Percentiles rank a stretch among this genome's conserved stretches.
phyloP scores from a whole-genome alignment of 192 early-diverging fungal species.

The Umbelopsis sp. region DNA sequence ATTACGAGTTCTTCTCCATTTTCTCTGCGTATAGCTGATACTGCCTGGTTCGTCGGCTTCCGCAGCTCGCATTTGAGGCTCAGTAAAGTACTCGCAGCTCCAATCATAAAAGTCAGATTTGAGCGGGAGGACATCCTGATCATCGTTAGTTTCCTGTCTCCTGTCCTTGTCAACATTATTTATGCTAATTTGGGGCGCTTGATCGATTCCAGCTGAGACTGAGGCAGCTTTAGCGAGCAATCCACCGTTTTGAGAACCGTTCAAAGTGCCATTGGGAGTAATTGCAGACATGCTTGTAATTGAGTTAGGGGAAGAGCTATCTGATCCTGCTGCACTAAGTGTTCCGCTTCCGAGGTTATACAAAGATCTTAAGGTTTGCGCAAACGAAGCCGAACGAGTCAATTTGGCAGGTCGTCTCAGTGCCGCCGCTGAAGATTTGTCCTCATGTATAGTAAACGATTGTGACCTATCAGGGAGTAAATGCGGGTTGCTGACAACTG shows the following conservation, averaged over 20 bases:
- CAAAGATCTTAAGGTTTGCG: conserved; percentile 37
- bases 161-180: background rate
- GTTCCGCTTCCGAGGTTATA: conserved; percentile 39
- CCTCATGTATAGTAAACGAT: conserved; percentile 24
- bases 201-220: background rate
- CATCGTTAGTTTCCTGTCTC: conserved; percentile 16
- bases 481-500: conserved; percentile 16
- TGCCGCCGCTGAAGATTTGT: background rate
- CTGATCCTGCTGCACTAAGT: background rate
- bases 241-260: background rate
- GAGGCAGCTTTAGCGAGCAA: conserved; percentile 9
- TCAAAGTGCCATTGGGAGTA: background rate
- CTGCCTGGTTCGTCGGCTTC: conserved; percentile 85
- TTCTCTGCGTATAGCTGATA: conserved; percentile 68
- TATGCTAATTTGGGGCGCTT: background rate
- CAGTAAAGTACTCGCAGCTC: conserved; percentile 87
- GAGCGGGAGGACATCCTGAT: conserved; percentile 51
- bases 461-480: conserved; percentile 33
- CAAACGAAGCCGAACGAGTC: conserved; percentile 43
- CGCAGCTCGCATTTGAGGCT: conserved; percentile 83
- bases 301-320: background rate
- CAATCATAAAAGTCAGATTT: conserved; percentile 77
- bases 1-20: conserved; percentile 75
- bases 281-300: background rate
- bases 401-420: conserved; percentile 33